These are phyloP conservation scores for Corylus heterophylla DNA, from an alignment of 306 rosid species.

Conservation along the genomic window DNA sequence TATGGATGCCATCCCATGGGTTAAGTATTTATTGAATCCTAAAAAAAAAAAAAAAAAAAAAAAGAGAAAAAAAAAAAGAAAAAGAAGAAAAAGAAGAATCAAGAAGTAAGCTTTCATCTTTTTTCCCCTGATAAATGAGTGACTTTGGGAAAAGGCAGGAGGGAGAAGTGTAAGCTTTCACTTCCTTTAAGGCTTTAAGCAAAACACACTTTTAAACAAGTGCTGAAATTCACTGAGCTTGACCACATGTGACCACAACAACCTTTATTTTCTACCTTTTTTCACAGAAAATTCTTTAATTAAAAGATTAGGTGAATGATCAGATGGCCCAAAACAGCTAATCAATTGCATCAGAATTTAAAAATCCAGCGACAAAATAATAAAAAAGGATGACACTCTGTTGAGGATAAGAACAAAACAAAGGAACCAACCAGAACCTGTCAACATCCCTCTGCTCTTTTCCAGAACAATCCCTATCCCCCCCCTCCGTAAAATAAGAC, in stretches of 20 bases:
- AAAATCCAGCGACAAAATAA: slow-evolving; percentile 3
- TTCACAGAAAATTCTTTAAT: neutral
- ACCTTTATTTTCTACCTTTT: neutral
- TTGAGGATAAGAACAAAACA: slow-evolving; percentile 45
- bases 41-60: neutral
- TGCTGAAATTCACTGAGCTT: neutral
- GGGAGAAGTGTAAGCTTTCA: no score
- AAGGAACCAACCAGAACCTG: slow-evolving; percentile 25
- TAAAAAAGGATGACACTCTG: slow-evolving; percentile 25
- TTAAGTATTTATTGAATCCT: no score
- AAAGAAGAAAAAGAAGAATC: no score
- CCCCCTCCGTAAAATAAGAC: neutral
- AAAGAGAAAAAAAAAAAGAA: neutral
- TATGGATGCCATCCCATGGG: no score
- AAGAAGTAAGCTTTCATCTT: no score
- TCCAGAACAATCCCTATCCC: slow-evolving; percentile 47
- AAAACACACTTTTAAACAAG: no score
- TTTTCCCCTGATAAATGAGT: no score
- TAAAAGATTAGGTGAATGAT: slow-evolving; percentile 5
- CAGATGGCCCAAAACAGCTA: slow-evolving; percentile 21
- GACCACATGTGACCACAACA: slow-evolving; percentile 16
- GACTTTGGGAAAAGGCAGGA: no score
- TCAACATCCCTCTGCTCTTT: slow-evolving; percentile 31
- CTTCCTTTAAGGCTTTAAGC: no score
- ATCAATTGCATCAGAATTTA: slow-evolving; percentile 7